phyloP scores from a whole-genome alignment of 2,329 filamentous ascomycete genomes.

The Cercospora brassicicola region DNA sequence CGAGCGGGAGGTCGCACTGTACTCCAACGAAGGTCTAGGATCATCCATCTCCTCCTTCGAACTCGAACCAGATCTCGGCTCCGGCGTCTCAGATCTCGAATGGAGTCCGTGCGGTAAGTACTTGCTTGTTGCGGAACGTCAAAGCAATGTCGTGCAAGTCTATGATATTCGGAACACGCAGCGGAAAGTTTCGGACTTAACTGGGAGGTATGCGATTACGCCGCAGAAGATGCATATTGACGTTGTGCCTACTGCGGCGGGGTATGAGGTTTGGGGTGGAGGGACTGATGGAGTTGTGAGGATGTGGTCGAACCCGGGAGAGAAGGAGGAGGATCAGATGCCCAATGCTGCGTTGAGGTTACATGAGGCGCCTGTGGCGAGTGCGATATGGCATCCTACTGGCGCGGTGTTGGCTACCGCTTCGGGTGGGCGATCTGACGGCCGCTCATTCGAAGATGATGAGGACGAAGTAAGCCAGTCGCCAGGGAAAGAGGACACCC shows the following conservation, averaged over 20 bases:
- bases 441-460: background rate
- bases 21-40: conserved; percentile 52
- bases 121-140: conserved; percentile 59
- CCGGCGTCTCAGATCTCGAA: conserved; percentile 56
- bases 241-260: conserved; percentile 43
- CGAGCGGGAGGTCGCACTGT: conserved; percentile 58
- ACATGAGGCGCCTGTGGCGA: conserved; percentile 51
- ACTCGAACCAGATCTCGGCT: conserved; percentile 42
- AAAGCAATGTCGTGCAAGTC: conserved; percentile 56
- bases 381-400: conserved; percentile 49
- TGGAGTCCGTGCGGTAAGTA: conserved; percentile 62
- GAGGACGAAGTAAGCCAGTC: background rate
- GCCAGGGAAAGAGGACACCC: background rate
- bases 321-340: conserved; percentile 43
- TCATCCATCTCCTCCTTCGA: conserved; percentile 54
- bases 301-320: conserved; percentile 51
- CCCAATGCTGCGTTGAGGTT: conserved; percentile 48
- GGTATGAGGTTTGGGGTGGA: conserved; percentile 60
- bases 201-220: conserved; percentile 47
- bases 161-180: conserved; percentile 61
- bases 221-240: conserved; percentile 60
- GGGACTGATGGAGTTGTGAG: conserved; percentile 55
- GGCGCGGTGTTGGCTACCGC: conserved; percentile 53
- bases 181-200: conserved; percentile 53
- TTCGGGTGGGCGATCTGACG: conserved; percentile 41